Evolutionary conservation across 257 asterid genomes (phyloP), one percentile per base, ranked within the genome.

Genomic region (Jaltomata sinuosa): DNA sequence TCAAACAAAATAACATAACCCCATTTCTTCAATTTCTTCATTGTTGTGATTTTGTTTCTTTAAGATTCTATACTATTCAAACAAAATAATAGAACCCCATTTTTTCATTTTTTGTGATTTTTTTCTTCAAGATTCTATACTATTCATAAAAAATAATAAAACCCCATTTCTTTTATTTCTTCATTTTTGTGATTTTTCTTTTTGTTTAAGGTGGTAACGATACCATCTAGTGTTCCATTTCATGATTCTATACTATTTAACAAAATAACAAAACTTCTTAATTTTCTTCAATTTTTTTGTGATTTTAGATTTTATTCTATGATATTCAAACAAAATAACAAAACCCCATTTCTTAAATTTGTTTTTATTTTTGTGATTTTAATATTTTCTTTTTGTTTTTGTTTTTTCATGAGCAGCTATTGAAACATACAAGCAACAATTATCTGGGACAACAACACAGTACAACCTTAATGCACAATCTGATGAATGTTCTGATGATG

Each of bases 391-490:
- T 11, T 47, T 18, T 69, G 79, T 81, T 38, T 15, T 47, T 71
- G 80, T 78, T 59, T 65, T 34, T 8, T 34, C 2, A 29, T 79
- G 57, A 71, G 90, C 87, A 96, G 98, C 98, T 69, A 97, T 97
- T 86, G 98, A 97, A 85, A 65, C 92, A 80, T 93, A 96, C 92
- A 93, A 91, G 83, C 97, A 92, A 84, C 94, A 96, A 83, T 83
- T 91, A 36, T 88, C 89, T 15, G 91, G 90, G 50, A 85, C 90
- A 11, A 88, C 87, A 4, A 83, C 77, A 10, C 95, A 88, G 84
- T 86, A 77, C 71, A 89, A 90, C 91, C 83, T 89, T 25, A 49
- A 80, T 64, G 62, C 42, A 42, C 52, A 53, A 67, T 80, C 84
- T 31, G 40, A 71, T 31, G 68, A 80, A 83, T 88, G 92, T 84